These are phyloP conservation scores for Zymoseptoria passerinii DNA, from an alignment of 2,329 filamentous ascomycete species.

Conservation along the genomic window DNA sequence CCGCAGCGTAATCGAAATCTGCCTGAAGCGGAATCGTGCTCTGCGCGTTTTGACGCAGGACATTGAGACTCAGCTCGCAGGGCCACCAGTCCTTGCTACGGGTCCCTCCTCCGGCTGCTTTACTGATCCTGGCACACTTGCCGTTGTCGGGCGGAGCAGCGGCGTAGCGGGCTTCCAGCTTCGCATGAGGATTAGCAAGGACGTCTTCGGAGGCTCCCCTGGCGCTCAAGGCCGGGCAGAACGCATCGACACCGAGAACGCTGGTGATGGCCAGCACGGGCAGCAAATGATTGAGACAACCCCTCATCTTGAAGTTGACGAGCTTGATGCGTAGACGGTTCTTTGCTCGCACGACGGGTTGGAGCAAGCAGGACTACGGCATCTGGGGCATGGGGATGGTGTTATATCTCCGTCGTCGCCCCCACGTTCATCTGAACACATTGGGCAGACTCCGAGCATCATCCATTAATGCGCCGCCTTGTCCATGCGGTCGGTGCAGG, in stretches of 20 bases:
- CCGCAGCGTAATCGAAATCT: slow-evolving; percentile 61
- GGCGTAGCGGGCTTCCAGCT: background rate
- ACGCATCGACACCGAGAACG: background rate
- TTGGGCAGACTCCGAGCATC: background rate
- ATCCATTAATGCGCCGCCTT: background rate
- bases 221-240: background rate
- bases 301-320: background rate
- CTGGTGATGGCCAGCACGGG: background rate
- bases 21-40: slow-evolving; percentile 55
- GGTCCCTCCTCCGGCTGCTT: slow-evolving; percentile 46
- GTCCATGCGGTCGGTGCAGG: background rate
- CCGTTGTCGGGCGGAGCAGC: background rate
- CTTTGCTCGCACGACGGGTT: background rate
- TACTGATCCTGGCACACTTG: slow-evolving; percentile 7
- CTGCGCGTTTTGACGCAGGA: slow-evolving; percentile 62
- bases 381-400: background rate
- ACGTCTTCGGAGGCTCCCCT: background rate
- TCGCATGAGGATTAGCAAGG: background rate
- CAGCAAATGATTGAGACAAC: background rate
- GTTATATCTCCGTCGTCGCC: background rate
- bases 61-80: slow-evolving; percentile 56
- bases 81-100: slow-evolving; percentile 69
- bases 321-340: background rate
- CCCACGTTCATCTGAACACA: background rate
- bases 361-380: background rate